Evolutionary conservation across 495 filamentous ascomycete genomes (phyloP).

Genomic region (Xylaria flabelliformis): DNA sequence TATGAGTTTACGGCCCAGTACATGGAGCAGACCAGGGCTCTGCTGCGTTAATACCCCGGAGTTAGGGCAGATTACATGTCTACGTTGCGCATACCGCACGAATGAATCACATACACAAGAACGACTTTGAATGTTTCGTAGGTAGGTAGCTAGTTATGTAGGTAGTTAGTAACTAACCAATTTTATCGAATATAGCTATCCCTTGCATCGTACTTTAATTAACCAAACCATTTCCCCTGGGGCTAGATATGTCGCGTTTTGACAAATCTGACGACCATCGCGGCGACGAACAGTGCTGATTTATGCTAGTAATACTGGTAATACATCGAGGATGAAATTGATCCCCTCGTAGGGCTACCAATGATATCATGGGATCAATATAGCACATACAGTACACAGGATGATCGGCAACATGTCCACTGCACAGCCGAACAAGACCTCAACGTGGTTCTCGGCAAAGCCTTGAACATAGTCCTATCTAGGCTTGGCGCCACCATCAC

Average conservation of each 20-base stretch:
- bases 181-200: background rate
- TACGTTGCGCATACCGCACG: background rate
- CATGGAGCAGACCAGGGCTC: slow-evolving; percentile 1
- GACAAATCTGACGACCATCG: background rate
- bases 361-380: background rate
- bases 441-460: background rate
- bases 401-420: slow-evolving; percentile 16
- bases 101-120: slow-evolving; percentile 5
- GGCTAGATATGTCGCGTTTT: background rate
- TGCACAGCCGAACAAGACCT: slow-evolving; percentile 15
- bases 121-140: slow-evolving; percentile 19
- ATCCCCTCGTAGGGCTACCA: slow-evolving; percentile 10
- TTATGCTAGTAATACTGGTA: background rate
- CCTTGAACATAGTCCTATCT: slow-evolving; percentile 7
- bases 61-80: slow-evolving; percentile 19
- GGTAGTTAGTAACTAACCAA: slow-evolving; percentile 4
- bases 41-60: slow-evolving; percentile 27
- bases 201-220: background rate
- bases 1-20: slow-evolving; percentile 19
- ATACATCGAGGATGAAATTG: slow-evolving; percentile 1
- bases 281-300: background rate
- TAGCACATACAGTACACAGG: background rate
- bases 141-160: slow-evolving; percentile 22
- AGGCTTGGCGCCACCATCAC: slow-evolving; percentile 6
- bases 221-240: background rate